Evolutionary conservation across 2,329 filamentous ascomycete species (phyloP), one percentile per base, ranked within the genome.

Genomic region (Corniculantispora saksenae): DNA sequence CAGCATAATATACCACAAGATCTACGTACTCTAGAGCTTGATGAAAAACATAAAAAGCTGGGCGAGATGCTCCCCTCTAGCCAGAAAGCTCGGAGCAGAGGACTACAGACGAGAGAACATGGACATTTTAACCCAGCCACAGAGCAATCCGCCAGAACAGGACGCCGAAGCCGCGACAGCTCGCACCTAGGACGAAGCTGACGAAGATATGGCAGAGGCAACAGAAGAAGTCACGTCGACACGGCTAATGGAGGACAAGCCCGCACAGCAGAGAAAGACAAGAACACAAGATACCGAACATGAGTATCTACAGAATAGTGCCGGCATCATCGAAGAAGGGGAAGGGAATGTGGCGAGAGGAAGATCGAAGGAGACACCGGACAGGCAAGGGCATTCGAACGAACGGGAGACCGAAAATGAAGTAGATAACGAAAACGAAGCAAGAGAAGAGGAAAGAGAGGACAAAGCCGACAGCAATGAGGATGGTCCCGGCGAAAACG

Each of bases 71-170:
- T 43, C 17, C 38, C 38, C 5, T 2, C 27, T 35, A 19, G 56
- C 56, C n/a, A 59, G 12, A 32, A 32, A 59, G 17, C 43, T 57
- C 43, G 27, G 56, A 47, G 19, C 56, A 48, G 27, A 59, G 17
- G 40, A 59, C 43, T 57, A 57, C 35, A 25, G 54, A 43, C 21
- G 54, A 38, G 29, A 38, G n/a, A 57, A 57, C 23, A n/a, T 57
- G 23, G 55, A 57, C n/a, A 15, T 12, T 1, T 13, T 59, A 12
- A 35, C 6, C 25, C 40, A 48, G 43, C 9, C 43, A 23, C 43
- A 21, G 7, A n/a, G 48, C 19, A 47, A 47, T 27, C 19, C 25
- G 8, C 43, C 1, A 48, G 27, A 43, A n/a, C 43, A 45, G 8
- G 25, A 48, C 40, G 25, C 4, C 35, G 21, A 56, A 43, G 3